Percentiles rank a stretch among this genome's conserved stretches.
Conservation (phyloP, 805 yeast species). For the Zygotorulaspora florentina region DNA sequence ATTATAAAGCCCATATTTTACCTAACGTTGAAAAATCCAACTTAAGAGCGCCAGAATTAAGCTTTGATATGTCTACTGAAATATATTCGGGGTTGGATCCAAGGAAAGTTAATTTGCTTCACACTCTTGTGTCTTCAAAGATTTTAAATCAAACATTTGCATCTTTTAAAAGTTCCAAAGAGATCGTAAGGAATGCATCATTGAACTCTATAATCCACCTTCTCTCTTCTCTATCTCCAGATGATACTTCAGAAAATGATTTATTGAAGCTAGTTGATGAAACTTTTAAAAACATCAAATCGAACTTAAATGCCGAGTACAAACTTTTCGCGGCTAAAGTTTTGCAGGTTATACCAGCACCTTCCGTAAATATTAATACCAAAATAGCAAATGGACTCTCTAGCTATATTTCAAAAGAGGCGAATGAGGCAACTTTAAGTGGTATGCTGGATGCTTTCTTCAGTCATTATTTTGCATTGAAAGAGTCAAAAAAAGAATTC, state of each 20-base stretch:
- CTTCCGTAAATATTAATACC: conserved; percentile 31
- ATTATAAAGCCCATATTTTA: conserved; percentile 40
- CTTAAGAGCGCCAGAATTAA: conserved; percentile 71
- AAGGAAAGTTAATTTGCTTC: conserved; percentile 40
- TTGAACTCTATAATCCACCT: conserved; percentile 34
- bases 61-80: conserved; percentile 54
- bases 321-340: conserved; percentile 50
- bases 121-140: conserved; percentile 42
- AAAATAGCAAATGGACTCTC: conserved; percentile 43
- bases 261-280: conserved; percentile 45
- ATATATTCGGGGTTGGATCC: conserved; percentile 36
- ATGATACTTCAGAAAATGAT: conserved; percentile 28
- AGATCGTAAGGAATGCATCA: conserved; percentile 51
- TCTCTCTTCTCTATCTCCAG: conserved; percentile 18
- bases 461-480: conserved; percentile 38
- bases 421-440: conserved; percentile 61
- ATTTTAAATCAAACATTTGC: conserved; percentile 49
- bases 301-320: conserved; percentile 60
- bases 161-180: conserved; percentile 68
- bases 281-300: conserved; percentile 52
- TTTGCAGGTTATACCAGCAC: conserved; percentile 36
- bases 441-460: conserved; percentile 49
- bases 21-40: conserved; percentile 71
- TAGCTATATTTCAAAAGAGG: conserved; percentile 64
- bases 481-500: conserved; percentile 25